Evolutionary conservation across 2,329 filamentous ascomycete species (phyloP).

Genomic region (Stemphylium beticola): DNA sequence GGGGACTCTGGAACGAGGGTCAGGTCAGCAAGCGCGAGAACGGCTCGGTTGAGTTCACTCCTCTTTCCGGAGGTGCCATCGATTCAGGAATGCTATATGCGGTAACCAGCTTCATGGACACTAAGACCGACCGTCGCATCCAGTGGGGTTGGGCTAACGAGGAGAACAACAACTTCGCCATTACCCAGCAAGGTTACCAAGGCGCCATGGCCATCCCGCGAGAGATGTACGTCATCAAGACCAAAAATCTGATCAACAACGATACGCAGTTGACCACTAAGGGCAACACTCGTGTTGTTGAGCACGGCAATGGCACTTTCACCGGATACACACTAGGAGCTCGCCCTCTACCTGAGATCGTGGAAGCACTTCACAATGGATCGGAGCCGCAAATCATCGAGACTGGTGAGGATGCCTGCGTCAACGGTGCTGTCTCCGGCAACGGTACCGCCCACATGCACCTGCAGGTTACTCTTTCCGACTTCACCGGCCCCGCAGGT

Average conservation of each 20-base stretch:
- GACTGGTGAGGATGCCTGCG: slow-evolving; percentile 20
- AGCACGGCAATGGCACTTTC: slow-evolving; percentile 48
- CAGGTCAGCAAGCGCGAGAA: slow-evolving; percentile 51
- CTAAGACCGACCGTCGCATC: slow-evolving; percentile 56
- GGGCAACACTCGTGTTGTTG: slow-evolving; percentile 46
- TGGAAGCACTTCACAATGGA: slow-evolving; percentile 46
- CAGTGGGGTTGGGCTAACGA: slow-evolving; percentile 57
- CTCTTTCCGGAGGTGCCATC: slow-evolving; percentile 52
- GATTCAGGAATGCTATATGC: slow-evolving; percentile 56
- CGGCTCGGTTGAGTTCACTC: slow-evolving; percentile 53
- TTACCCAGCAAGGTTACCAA: slow-evolving; percentile 53
- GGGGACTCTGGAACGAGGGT: slow-evolving; percentile 57
- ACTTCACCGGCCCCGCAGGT: slow-evolving; percentile 50
- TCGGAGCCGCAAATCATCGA: slow-evolving; percentile 31
- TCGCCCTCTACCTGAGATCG: slow-evolving; percentile 53
- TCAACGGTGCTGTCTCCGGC: slow-evolving; percentile 31
- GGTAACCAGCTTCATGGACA: slow-evolving; percentile 56
- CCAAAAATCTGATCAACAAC: slow-evolving; percentile 46
- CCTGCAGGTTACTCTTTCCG: slow-evolving; percentile 49
- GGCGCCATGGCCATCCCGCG: slow-evolving; percentile 53
- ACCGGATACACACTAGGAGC: slow-evolving; percentile 54
- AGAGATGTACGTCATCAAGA: slow-evolving; percentile 56
- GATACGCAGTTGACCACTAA: slow-evolving; percentile 42
- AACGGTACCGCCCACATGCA: slow-evolving; percentile 50
- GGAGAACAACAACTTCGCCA: slow-evolving; percentile 51